A percentile compares a stretch with the other conserved stretches of the same genome.
phyloP scores from a whole-genome alignment of 2,329 filamentous ascomycete genomes.

The Fusarium euwallaceae region DNA sequence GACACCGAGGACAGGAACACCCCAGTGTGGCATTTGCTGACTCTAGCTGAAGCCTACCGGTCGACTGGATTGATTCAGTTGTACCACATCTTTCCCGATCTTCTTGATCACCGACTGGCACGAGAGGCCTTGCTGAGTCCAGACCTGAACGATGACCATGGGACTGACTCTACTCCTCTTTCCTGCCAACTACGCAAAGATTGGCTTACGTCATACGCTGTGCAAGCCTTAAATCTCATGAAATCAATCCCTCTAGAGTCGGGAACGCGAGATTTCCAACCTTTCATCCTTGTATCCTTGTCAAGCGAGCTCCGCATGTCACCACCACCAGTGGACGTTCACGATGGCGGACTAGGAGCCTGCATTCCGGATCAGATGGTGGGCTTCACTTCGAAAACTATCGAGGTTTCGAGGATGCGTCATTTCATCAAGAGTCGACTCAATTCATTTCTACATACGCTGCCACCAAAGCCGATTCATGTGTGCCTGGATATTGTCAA shows the following conservation, averaged over 20 bases:
- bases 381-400: not conserved
- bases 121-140: not conserved
- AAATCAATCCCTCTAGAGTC: slow-evolving; percentile 27
- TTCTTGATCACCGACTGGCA: slow-evolving; percentile 11
- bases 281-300: slow-evolving; percentile 24
- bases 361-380: not conserved
- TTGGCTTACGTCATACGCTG: not conserved
- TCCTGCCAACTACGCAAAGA: not conserved
- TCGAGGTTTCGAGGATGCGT: slow-evolving; percentile 4
- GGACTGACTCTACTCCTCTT: not conserved
- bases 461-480: not conserved
- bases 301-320: slow-evolving; percentile 22
- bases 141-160: not conserved
- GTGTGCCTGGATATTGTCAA: slow-evolving; percentile 1
- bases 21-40: slow-evolving; percentile 19
- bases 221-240: slow-evolving; percentile 7
- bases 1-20: slow-evolving; percentile 25
- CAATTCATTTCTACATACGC: slow-evolving; percentile 1
- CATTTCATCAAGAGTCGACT: slow-evolving; percentile 5
- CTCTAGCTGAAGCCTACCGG: slow-evolving; percentile 21
- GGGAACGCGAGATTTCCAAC: slow-evolving; percentile 29
- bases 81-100: slow-evolving; percentile 30
- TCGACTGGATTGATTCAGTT: slow-evolving; percentile 21
- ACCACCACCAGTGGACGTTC: not conserved
- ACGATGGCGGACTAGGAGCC: not conserved